These are phyloP conservation scores for Phellinidium pouzarii DNA, from an alignment of 1,284 basidiomycete genomes.

Conservation along the genomic window DNA sequence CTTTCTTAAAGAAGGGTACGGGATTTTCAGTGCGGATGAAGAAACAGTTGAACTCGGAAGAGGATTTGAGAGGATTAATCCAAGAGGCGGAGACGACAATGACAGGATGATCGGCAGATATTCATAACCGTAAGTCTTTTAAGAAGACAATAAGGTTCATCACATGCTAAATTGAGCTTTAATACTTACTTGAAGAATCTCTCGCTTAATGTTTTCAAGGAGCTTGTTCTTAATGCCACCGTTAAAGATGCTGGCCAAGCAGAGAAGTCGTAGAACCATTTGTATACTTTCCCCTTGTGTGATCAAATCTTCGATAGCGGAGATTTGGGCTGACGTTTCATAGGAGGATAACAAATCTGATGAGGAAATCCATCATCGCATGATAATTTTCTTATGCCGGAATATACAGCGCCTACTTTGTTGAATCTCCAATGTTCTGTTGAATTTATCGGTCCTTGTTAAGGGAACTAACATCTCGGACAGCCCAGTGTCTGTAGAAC, in stretches of 20 bases:
- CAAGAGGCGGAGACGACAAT: constrained; percentile 66
- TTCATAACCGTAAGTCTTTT: constrained; percentile 89
- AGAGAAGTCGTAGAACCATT: constrained; percentile 73
- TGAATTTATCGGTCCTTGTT: constrained; percentile 87
- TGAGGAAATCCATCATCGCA: constrained; percentile 15
- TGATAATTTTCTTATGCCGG: neutral
- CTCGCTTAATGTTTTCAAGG: constrained; percentile 85
- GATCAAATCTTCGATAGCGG: constrained; percentile 82
- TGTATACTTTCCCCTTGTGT: constrained; percentile 78
- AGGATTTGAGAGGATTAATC: constrained; percentile 58
- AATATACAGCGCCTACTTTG: constrained; percentile 60
- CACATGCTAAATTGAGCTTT: constrained; percentile 9
- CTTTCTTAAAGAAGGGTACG: constrained; percentile 72
- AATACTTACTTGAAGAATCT: constrained; percentile 74
- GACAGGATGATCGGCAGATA: constrained; percentile 81
- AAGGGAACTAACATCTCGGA: constrained; percentile 87
- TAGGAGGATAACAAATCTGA: constrained; percentile 88
- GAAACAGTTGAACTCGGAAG: constrained; percentile 44
- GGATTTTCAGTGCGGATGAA: constrained; percentile 47
- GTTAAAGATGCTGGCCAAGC: constrained; percentile 76
- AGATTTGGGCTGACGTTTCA: constrained; percentile 70
- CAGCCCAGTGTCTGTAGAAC: constrained; percentile 74
- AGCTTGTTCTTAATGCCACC: constrained; percentile 86
- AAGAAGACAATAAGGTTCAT: constrained; percentile 13
- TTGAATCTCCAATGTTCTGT: constrained; percentile 89